Conservation (phyloP, 352 stramenopile genomes). For the Phytophthora meadii region DNA sequence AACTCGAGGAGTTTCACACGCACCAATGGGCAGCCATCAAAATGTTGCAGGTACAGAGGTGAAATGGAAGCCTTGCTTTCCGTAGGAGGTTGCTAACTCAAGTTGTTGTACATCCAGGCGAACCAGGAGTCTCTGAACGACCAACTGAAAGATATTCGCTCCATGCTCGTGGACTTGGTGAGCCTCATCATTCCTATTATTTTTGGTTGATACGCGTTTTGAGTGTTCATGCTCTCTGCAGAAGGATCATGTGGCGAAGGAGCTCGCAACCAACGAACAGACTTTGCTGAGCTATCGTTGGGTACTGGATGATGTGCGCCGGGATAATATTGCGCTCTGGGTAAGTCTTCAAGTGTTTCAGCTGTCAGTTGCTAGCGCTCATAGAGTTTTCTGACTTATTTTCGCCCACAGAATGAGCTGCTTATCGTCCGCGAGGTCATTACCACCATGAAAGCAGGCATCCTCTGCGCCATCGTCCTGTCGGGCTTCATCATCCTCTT, state of each 20-base stretch:
- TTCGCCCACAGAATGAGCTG: conserved; percentile 67
- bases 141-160: conserved; percentile 64
- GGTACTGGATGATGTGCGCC: conserved; percentile 47
- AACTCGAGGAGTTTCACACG: conserved; percentile 66
- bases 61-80: background rate
- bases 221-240: conserved; percentile 20
- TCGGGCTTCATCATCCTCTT: conserved; percentile 78
- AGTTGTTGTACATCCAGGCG: conserved; percentile 23
- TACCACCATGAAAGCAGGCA: conserved; percentile 88
- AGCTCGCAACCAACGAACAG: conserved; percentile 44
- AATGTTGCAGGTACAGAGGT: conserved; percentile 45
- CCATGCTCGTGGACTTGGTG: conserved; percentile 59
- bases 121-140: conserved; percentile 59
- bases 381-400: conserved; percentile 5
- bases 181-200: background rate
- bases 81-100: conserved; percentile 3
- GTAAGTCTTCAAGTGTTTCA: conserved; percentile 22
- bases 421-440: conserved; percentile 82
- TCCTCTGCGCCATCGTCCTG: conserved; percentile 74
- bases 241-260: conserved; percentile 46
- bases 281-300: conserved; percentile 38
- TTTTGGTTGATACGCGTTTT: background rate
- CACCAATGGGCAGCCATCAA: conserved; percentile 48
- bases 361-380: background rate
- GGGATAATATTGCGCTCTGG: conserved; percentile 65